Conservation (phyloP, 305 asterid genomes). For the Fraxinus platypoda region DNA sequence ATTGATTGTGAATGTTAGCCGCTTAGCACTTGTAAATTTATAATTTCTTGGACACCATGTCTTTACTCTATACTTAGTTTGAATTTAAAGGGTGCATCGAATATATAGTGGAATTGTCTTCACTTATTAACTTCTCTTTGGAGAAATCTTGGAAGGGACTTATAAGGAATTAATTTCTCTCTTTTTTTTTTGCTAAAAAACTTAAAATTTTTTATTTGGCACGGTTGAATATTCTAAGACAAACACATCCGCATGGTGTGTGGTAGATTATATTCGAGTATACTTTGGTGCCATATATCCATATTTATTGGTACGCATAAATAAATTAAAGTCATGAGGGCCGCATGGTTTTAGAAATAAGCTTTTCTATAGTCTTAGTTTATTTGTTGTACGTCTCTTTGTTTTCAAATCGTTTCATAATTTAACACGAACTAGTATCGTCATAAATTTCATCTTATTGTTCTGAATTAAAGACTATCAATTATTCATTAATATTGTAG, state of each 20-base stretch:
- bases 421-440: background rate
- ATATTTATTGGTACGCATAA: too few species aligned
- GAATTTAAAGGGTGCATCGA: background rate
- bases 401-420: background rate
- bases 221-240: background rate
- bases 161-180: background rate
- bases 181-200: slow-evolving; percentile 18
- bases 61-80: background rate
- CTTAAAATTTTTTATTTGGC: slow-evolving; percentile 2
- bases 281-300: too few species aligned
- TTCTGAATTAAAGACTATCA: background rate
- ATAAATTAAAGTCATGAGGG: too few species aligned
- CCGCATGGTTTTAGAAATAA: too few species aligned
- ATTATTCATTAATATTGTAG: background rate
- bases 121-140: background rate
- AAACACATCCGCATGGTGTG: background rate
- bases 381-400: background rate
- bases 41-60: background rate
- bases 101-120: background rate
- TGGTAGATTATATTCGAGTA: too few species aligned
- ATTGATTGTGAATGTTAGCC: too few species aligned
- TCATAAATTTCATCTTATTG: background rate
- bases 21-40: too few species aligned
- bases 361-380: too few species aligned
- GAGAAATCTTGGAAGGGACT: slow-evolving; percentile 16